A percentile compares a stretch with the other conserved stretches of the same genome.
Conservation (phyloP, 345 rosid genomes). For the Kernera saxatilis region DNA sequence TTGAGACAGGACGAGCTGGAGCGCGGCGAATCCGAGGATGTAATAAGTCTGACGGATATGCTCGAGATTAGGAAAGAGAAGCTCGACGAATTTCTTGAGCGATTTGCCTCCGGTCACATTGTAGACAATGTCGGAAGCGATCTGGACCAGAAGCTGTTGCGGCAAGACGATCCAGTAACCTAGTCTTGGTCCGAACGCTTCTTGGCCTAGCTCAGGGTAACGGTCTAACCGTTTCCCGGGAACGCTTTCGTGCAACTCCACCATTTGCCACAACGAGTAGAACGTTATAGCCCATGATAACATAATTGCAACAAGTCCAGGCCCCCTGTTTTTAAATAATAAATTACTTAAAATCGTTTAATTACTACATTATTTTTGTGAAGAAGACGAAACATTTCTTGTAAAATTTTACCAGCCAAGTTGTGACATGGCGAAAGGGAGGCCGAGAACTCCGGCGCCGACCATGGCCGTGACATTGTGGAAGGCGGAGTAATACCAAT, state of each 20-base stretch:
- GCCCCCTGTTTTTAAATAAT: conserved; percentile 51
- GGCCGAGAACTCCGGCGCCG: conserved; percentile 84
- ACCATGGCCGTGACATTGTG: conserved; percentile 97
- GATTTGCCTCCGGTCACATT: conserved; percentile 83
- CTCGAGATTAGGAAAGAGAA: conserved; percentile 39
- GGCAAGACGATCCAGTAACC: conserved; percentile 81
- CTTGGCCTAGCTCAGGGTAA: conserved; percentile 77
- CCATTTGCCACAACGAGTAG: conserved; percentile 87
- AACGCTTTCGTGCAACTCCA: conserved; percentile 71
- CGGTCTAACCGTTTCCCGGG: conserved; percentile 76
- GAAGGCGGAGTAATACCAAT: conserved; percentile 85
- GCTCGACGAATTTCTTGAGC: conserved; percentile 50
- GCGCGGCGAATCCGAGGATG: conserved; percentile 67
- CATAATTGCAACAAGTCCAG: conserved; percentile 48
- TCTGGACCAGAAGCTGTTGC: conserved; percentile 70
- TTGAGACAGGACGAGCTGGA: conserved; percentile 65
- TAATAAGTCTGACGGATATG: conserved; percentile 47
- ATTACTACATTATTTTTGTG: neutral
- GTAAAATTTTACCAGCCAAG: conserved; percentile 56
- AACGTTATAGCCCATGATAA: conserved; percentile 80
- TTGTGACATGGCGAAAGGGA: conserved; percentile 77
- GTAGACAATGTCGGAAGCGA: conserved; percentile 56
- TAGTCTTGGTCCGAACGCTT: conserved; percentile 74
- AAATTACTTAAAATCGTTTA: neutral
- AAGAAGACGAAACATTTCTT: neutral